Percentiles rank a stretch among this genome's conserved stretches.
These are phyloP conservation scores for Diaporthe sp. DNA, from an alignment of 2,329 filamentous ascomycete genomes.

Conservation along the genomic window DNA sequence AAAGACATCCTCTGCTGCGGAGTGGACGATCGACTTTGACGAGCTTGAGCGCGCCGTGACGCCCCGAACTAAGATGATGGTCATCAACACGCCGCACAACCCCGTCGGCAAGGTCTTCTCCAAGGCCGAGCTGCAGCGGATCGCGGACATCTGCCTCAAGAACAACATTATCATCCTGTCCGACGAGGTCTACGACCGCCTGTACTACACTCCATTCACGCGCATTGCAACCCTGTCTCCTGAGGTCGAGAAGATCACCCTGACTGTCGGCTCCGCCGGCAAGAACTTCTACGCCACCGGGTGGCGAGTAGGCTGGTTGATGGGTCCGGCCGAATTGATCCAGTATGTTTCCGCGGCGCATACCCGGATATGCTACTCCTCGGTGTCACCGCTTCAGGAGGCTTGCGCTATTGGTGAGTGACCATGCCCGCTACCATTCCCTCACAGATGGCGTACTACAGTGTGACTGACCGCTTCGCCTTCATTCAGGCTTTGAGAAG, in stretches of 20 bases:
- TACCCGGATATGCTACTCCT: slow-evolving; percentile 95
- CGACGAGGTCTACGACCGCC: slow-evolving; percentile 93
- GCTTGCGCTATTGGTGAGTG: slow-evolving; percentile 82
- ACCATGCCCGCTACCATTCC: neutral
- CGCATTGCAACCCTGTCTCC: slow-evolving; percentile 91
- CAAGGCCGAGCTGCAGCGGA: slow-evolving; percentile 83
- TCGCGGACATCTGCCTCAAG: slow-evolving; percentile 91
- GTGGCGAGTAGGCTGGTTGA: slow-evolving; percentile 95
- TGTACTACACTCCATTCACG: slow-evolving; percentile 96
- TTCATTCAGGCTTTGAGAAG: slow-evolving; percentile 78
- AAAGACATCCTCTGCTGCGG: slow-evolving; percentile 85
- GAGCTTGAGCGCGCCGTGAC: slow-evolving; percentile 87
- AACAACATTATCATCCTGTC: slow-evolving; percentile 94
- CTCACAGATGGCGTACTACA: neutral
- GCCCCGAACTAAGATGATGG: slow-evolving; percentile 94
- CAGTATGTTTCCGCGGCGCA: slow-evolving; percentile 94
- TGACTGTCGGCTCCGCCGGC: slow-evolving; percentile 95
- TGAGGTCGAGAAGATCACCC: slow-evolving; percentile 87
- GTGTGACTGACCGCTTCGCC: neutral
- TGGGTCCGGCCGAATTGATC: slow-evolving; percentile 89
- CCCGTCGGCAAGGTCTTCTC: slow-evolving; percentile 97
- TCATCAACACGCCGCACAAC: slow-evolving; percentile 91
- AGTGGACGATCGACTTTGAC: slow-evolving; percentile 90
- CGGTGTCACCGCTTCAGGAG: slow-evolving; percentile 93
- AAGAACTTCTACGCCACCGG: slow-evolving; percentile 99